Evolutionary conservation across 768 basidiomycete genomes (phyloP), one percentile per base, ranked within the genome.

Genomic region (Tubosaeta sp.): DNA sequence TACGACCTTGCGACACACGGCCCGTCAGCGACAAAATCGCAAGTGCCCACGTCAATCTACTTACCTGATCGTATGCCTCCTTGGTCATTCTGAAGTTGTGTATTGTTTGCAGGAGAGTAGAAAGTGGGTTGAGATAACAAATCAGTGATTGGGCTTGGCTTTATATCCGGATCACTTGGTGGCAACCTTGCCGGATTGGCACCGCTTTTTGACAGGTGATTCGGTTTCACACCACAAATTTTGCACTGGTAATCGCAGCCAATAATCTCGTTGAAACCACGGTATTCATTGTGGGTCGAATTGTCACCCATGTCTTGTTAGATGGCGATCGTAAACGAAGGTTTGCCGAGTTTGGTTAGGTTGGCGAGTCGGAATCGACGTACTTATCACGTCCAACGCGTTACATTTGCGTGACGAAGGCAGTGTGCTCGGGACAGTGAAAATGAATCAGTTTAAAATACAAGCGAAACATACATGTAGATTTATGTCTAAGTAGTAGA

Each of bases 1-100:
- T 16, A 48, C 31, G 41, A 77, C 75, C 81, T 84, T 53, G 30
- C 18, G 46, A 22, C 1, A 29, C 39, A 25, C 48, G 24, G 8
- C n/a, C 18, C 5, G 41, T 60, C 34, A 55, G 40, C 13, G 4
- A 34, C 4, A 7, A 2, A 18, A 13, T 12, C 18, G 18, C 6
- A 36, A 32, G 29, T 2, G 6, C 2, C 7, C 7, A 19, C 21
- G 31, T 34, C 2, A 38, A 38, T 42, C 4, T 16, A 53, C 64
- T 22, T 25, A 68, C 68, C 45, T 60, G 0, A 0, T 60, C 27
- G 36, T 59, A 56, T 2, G 60, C 66, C 1, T 58, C 51, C 29
- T 19, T 39, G 50, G 46, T 51, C 54, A 61, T 66, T 0, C 40
- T 57, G 48, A 46, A 27, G 16, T 4, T 29, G 24, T 16, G 27